Percentiles rank a stretch among this genome's conserved stretches.
phyloP scores from a whole-genome alignment of 306 rosid genomes.

The Benincasa hispida region DNA sequence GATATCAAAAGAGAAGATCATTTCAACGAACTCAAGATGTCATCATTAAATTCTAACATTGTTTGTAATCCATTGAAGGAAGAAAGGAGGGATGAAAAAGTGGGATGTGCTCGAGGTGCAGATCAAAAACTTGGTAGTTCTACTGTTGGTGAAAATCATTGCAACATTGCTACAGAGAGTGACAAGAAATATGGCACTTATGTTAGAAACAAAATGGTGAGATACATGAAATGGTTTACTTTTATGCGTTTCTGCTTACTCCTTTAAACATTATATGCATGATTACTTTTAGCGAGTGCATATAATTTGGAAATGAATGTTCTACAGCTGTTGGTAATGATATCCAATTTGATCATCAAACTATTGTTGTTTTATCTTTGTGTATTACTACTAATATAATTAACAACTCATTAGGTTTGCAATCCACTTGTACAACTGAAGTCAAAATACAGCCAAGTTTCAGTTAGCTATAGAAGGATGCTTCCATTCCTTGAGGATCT shows the following conservation, averaged over 20 bases:
- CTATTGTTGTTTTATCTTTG: not conserved
- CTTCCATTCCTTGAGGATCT: constrained; percentile 45
- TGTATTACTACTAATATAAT: not conserved
- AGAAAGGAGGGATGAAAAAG: constrained; percentile 14
- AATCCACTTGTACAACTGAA: constrained; percentile 34
- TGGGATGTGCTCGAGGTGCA: constrained; percentile 5
- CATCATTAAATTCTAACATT: constrained; percentile 27
- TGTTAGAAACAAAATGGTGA: constrained; percentile 20
- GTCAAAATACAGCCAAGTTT: constrained; percentile 31
- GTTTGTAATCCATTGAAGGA: constrained; percentile 6
- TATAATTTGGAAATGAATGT: not conserved
- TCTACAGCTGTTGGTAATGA: not conserved
- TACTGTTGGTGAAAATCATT: constrained; percentile 7
- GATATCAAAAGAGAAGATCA: constrained; percentile 18
- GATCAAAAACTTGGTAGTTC: constrained; percentile 13
- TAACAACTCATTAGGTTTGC: constrained; percentile 23
- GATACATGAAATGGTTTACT: not conserved
- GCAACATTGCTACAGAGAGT: not conserved
- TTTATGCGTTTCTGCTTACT: not conserved
- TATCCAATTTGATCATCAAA: not conserved
- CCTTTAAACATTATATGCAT: not conserved
- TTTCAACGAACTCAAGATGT: constrained; percentile 23
- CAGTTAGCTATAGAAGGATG: constrained; percentile 49
- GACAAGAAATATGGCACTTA: constrained; percentile 14
- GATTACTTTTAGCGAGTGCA: not conserved